Evolutionary conservation across 495 filamentous ascomycete genomes (phyloP).

Genomic region (Podospora australis): DNA sequence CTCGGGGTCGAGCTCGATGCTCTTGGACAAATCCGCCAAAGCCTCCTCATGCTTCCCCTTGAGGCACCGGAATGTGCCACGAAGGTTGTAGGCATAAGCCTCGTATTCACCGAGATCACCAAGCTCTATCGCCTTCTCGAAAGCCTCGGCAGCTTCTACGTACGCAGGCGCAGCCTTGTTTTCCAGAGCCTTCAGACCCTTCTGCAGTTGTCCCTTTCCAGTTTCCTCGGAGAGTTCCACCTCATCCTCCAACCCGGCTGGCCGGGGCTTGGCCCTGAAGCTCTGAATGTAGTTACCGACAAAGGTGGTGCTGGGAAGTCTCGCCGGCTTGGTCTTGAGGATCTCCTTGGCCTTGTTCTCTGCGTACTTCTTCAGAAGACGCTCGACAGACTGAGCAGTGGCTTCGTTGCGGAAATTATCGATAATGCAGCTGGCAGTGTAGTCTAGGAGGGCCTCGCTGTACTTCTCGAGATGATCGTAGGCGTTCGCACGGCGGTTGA

Average conservation of each 20-base stretch:
- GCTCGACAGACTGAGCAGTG: conserved; percentile 83
- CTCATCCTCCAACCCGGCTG: conserved; percentile 73
- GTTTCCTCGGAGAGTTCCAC: conserved; percentile 68
- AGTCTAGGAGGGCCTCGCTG: conserved; percentile 93
- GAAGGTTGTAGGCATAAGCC: conserved; percentile 89
- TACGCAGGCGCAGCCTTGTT: conserved; percentile 86
- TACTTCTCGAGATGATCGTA: conserved; percentile 88
- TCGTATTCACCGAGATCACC: conserved; percentile 72
- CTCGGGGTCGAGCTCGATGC: conserved; percentile 77
- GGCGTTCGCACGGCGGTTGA: conserved; percentile 91
- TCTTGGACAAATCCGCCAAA: conserved; percentile 78
- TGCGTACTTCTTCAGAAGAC: conserved; percentile 92
- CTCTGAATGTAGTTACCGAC: conserved; percentile 98
- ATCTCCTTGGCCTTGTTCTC: conserved; percentile 87
- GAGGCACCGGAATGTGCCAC: conserved; percentile 91
- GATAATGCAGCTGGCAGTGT: conserved; percentile 98
- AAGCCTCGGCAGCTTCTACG: conserved; percentile 74
- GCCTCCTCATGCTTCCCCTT: conserved; percentile 80
- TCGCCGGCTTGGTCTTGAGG: conserved; percentile 59
- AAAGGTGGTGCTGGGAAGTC: conserved; percentile 88
- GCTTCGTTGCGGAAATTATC: conserved; percentile 87
- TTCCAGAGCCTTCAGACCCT: conserved; percentile 71
- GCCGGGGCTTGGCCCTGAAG: conserved; percentile 75
- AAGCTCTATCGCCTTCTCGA: conserved; percentile 79
- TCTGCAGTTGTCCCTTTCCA: conserved; percentile 76